Percentiles rank a stretch among this genome's conserved stretches.
phyloP scores from a whole-genome alignment of 164 flowering plant species.

The Euptelea pleiosperma region DNA sequence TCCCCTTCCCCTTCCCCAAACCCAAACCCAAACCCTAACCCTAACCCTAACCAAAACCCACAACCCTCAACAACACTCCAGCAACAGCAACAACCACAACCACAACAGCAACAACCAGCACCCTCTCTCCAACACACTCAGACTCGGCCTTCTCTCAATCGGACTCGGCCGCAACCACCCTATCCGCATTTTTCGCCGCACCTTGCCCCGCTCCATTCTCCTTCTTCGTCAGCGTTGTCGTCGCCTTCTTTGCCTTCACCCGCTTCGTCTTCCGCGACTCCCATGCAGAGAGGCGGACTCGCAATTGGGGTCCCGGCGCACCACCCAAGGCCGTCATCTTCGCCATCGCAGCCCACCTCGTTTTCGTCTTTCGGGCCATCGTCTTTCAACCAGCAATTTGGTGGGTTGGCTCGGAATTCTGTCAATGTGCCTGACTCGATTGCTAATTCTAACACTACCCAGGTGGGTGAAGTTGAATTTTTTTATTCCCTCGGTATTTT shows the following conservation, averaged over 20 bases:
- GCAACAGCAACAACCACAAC: constrained; percentile 10
- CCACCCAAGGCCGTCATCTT: constrained; percentile 18
- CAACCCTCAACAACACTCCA: constrained; percentile 4
- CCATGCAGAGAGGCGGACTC: constrained; percentile 40
- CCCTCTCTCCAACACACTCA: constrained; percentile 10
- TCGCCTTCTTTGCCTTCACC: constrained; percentile 12
- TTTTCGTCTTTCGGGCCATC: constrained; percentile 32
- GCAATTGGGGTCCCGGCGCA: constrained; percentile 69
- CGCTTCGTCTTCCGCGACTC: constrained; percentile 21
- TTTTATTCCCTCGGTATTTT: not conserved
- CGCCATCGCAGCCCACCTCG: constrained; percentile 30
- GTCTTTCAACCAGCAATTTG: constrained; percentile 42
- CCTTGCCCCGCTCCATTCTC: constrained; percentile 12
- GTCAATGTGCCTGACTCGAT: constrained; percentile 29
- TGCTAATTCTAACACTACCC: constrained; percentile 25
- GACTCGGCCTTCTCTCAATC: constrained; percentile 26
- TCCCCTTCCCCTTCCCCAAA: constrained; percentile 12
- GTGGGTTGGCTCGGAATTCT: constrained; percentile 36
- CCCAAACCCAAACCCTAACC: constrained; percentile 25
- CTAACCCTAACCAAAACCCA: constrained; percentile 17
- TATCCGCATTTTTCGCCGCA: constrained; percentile 25
- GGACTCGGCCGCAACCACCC: constrained; percentile 32
- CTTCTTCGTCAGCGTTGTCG: constrained; percentile 8
- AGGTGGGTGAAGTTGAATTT: constrained; percentile 24
- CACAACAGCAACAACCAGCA: constrained; percentile 6